Conservation (phyloP, 768 basidiomycete species). For the Lactarius evosmus region DNA sequence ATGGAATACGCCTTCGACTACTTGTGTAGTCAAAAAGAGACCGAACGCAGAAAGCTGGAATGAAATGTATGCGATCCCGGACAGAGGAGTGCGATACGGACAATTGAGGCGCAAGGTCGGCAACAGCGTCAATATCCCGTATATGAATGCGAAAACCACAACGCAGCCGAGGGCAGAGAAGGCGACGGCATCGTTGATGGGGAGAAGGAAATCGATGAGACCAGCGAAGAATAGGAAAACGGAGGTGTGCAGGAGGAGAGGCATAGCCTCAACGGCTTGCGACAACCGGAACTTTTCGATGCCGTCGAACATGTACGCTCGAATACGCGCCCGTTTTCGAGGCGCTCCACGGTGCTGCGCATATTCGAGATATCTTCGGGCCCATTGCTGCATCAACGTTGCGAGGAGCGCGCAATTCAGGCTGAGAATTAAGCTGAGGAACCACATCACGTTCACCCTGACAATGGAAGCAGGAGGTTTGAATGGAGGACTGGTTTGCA, state of each 20-base stretch:
- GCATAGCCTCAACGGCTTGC: neutral
- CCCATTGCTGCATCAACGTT: conserved; percentile 6
- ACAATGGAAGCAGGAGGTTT: neutral
- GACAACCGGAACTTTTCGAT: neutral
- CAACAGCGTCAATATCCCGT: neutral
- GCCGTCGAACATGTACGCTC: neutral
- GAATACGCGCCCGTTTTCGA: neutral
- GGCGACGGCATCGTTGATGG: neutral
- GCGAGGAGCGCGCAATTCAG: neutral
- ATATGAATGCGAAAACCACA: neutral
- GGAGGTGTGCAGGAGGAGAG: neutral
- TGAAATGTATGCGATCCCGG: neutral
- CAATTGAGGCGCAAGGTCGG: neutral
- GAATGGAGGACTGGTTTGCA: neutral
- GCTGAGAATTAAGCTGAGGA: conserved; percentile 6
- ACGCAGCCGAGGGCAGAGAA: neutral
- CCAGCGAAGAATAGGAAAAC: neutral
- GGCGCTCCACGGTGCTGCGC: neutral
- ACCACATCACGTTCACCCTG: conserved; percentile 13
- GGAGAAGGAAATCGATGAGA: neutral
- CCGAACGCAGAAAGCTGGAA: neutral
- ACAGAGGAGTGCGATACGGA: conserved; percentile 2
- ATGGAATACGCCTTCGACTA: neutral
- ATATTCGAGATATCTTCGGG: conserved; percentile 2
- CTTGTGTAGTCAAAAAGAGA: accelerated